Evolutionary conservation across 202 grass and related monocot genomes (phyloP).

Genomic region (Alloteropsis angusta): DNA sequence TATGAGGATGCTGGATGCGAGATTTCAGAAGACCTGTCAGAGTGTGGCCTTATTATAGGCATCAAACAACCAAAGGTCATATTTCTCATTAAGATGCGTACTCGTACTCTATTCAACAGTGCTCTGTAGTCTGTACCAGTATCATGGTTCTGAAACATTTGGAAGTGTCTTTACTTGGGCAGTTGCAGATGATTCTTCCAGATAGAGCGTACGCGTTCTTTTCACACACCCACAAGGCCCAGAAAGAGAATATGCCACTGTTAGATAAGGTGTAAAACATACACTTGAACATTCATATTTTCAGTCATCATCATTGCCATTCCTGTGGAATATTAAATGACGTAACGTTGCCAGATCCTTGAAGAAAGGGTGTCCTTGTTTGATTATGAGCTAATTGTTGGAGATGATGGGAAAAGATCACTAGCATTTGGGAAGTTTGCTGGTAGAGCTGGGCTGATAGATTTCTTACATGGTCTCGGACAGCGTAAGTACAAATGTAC

Average conservation of each 20-base stretch:
- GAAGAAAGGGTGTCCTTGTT: slow-evolving; percentile 74
- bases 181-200: slow-evolving; percentile 84
- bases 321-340: neutral
- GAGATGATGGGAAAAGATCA: slow-evolving; percentile 58
- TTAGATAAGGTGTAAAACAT: slow-evolving; percentile 71
- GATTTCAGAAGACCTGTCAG: slow-evolving; percentile 72
- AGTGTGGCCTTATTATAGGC: slow-evolving; percentile 81
- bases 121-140: neutral
- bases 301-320: neutral
- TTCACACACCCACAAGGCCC: slow-evolving; percentile 94
- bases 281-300: slow-evolving; percentile 2
- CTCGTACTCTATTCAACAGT: neutral
- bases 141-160: neutral
- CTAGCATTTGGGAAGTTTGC: slow-evolving; percentile 96
- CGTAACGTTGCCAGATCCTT: slow-evolving; percentile 49
- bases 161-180: slow-evolving; percentile 1
- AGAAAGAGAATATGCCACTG: slow-evolving; percentile 86
- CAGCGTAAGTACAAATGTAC: slow-evolving; percentile 79
- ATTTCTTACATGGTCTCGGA: slow-evolving; percentile 90
- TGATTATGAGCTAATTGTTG: slow-evolving; percentile 91
- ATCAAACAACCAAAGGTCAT: slow-evolving; percentile 94
- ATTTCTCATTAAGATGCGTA: neutral
- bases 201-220: slow-evolving; percentile 85
- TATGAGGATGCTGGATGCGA: slow-evolving; percentile 89
- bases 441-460: slow-evolving; percentile 91